Percentiles rank a stretch among this genome's conserved stretches.
Evolutionary conservation across 2,329 filamentous ascomycete species (phyloP).

Genomic region (Beauveria brongniartii): DNA sequence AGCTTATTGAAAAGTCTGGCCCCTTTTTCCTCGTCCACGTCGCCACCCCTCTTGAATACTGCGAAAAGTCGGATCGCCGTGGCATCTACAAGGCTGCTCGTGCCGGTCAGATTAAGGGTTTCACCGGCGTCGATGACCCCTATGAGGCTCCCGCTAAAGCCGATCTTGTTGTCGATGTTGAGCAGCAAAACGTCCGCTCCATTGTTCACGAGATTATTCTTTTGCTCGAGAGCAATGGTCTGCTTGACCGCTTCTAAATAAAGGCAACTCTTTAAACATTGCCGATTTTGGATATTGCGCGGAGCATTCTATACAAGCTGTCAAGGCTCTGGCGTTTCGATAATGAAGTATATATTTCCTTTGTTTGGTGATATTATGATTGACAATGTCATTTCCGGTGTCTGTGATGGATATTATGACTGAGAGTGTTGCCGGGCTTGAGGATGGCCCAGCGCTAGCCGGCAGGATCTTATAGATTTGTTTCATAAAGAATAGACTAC

Average conservation of each 20-base stretch:
- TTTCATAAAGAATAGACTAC: not conserved
- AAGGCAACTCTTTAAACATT: not conserved
- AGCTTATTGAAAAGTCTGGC: slow-evolving; percentile 80
- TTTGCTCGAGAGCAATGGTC: slow-evolving; percentile 79
- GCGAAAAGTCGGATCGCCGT: slow-evolving; percentile 89
- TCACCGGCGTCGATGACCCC: slow-evolving; percentile 96
- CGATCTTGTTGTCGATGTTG: slow-evolving; percentile 74
- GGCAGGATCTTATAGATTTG: not conserved
- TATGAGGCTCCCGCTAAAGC: slow-evolving; percentile 81
- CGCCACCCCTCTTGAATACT: slow-evolving; percentile 82
- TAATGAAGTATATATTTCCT: not conserved
- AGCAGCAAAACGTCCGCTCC: slow-evolving; percentile 81
- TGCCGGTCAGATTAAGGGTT: slow-evolving; percentile 88
- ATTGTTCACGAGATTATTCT: slow-evolving; percentile 96
- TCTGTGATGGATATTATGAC: not conserved
- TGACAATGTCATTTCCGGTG: not conserved
- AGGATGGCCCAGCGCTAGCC: not conserved
- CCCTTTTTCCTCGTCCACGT: slow-evolving; percentile 95
- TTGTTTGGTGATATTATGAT: not conserved
- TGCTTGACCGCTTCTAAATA: slow-evolving; percentile 62
- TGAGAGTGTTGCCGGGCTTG: not conserved
- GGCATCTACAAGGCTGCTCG: slow-evolving; percentile 83
- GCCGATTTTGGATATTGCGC: not conserved
- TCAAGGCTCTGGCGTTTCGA: not conserved
- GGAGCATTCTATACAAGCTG: not conserved